phyloP scores from a whole-genome alignment of 257 asterid genomes.

The Misopates orontium region DNA sequence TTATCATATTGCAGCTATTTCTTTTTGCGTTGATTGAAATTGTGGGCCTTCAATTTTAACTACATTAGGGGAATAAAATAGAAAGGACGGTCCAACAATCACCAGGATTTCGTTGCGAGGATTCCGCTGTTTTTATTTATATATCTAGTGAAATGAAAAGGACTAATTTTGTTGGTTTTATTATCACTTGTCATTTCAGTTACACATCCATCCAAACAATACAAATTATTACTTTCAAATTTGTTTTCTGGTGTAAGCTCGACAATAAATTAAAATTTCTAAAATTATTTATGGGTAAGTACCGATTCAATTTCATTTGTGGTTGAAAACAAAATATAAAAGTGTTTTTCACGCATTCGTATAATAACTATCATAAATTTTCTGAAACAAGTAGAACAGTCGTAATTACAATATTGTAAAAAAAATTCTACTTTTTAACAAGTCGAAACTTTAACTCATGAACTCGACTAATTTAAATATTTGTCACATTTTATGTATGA shows the following conservation, averaged over 20 bases:
- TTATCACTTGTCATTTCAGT: slow-evolving; percentile 7
- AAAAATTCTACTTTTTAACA: too few species aligned
- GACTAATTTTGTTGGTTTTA: background rate
- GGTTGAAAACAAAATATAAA: too few species aligned
- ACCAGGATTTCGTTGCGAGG: slow-evolving; percentile 72
- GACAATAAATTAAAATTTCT: too few species aligned
- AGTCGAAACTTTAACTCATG: too few species aligned
- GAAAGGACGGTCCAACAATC: slow-evolving; percentile 54
- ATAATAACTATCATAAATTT: too few species aligned
- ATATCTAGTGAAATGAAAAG: slow-evolving; percentile 12
- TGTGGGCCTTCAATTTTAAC: slow-evolving; percentile 20
- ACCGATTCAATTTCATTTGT: too few species aligned
- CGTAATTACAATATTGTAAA: too few species aligned
- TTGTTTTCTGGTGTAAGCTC: background rate
- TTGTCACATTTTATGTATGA: too few species aligned
- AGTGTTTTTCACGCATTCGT: too few species aligned
- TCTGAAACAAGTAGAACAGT: too few species aligned
- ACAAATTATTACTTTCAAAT: slow-evolving; percentile 11
- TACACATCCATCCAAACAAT: slow-evolving; percentile 20
- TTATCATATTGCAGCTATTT: slow-evolving; percentile 11
- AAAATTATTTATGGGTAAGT: too few species aligned
- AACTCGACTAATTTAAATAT: too few species aligned
- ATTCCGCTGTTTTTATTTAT: slow-evolving; percentile 50
- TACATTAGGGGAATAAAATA: slow-evolving; percentile 12
- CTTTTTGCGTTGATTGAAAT: slow-evolving; percentile 21